Base-by-base conservation (phyloP, 2,329 filamentous ascomycete genomes). In the Capronia coronata region DNA sequence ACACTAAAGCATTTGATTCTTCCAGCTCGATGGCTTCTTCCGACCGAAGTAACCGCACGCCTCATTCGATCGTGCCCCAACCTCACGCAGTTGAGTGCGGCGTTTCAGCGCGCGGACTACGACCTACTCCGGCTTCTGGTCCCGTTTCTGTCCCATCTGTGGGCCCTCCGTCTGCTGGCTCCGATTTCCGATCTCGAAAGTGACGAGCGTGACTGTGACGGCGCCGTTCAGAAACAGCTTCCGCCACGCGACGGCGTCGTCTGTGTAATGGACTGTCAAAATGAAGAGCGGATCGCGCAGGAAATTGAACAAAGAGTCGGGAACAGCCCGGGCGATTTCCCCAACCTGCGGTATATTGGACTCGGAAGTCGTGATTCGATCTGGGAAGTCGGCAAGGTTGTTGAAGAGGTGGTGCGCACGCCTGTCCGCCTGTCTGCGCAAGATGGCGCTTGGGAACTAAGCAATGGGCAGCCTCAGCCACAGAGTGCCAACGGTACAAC, bases 61-160 rank as follows among this genome's bases (percentile, higher is more conserved):
- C 64, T 82, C 5, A 74, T 78, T 25, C 72, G 74, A 43, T 65
- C 65, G 8, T 79, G 77, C 50, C 77, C 79, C 0, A 71, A 80
- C 46, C 65, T 83, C 11, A 77, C 80, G 52, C 78, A 83, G 57
- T 65, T 83, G 1, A 77, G 71, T 21, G 64, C 81, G 18, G 72
- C 76, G 6, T 67, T 75, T 13, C 66, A 72, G 9, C 55, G 67
- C 13, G 10, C 34, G 9, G 46, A 52, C 22, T 43, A 46, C 8
- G 37, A 55, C 16, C 27, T 46, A 5, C 23, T 54, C 10, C 47
- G 52, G 5, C 27, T 61, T 10, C 43, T 63, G 10, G 21, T 62
- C 9, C 61, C 60, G 1, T 63, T 62, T 35, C 47, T 62, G 1
- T 35, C 43, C 7, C 53, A 61, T 5, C 43, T 64, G 5, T 59